Evolutionary conservation across 768 basidiomycete genomes (phyloP), one percentile per base, ranked within the genome.

Genomic region (Hypholoma sublateritium): DNA sequence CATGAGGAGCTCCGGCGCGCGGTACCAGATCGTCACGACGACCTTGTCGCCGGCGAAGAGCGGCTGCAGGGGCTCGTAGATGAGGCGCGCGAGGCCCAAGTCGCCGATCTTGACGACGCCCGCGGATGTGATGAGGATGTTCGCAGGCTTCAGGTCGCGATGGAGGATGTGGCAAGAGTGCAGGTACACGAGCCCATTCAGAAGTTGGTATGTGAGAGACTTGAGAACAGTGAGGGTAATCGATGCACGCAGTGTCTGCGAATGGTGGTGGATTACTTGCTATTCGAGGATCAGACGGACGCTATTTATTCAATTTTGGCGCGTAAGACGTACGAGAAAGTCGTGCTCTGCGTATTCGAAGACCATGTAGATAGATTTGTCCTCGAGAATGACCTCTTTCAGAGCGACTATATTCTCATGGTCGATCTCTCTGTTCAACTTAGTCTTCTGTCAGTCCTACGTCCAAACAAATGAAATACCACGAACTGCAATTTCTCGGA

Each of bases 281-380:
- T 98, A 47, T 21, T 13, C 12, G 53, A 53, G 4, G 25, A 42
- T 55, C 42, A 41, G 44, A 48, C 24, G 13, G 43, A 28, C 24
- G 45, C 22, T 14, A 53, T 41, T 2, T 4, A 24, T 7, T 13
- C 22, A n/a, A 19, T 17, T 22, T 1, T 2, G 16, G 3, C 25
- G 36, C 5, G 28, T 22, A 22, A n/a, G 5, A 74, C 91, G 57
- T 59, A 94, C 95, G 47, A 98, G 80, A 68, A 98, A 98, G 72
- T 99, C 97, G 67, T 99, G 97, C 67, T 98, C 97, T 5, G 96
- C 96, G 65, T 97, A 99, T 64, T 98, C 96, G 62, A 99, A 98
- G 13, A 98, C 95, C 93, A 99, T 98, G 70, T 95, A 97, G 60
- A 99, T 98, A 1, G 93, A 94, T 71, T 98, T 98, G 62, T 98